Base-by-base conservation (phyloP, 331 rosid genomes). In the Rhamnella rubrinervis region DNA sequence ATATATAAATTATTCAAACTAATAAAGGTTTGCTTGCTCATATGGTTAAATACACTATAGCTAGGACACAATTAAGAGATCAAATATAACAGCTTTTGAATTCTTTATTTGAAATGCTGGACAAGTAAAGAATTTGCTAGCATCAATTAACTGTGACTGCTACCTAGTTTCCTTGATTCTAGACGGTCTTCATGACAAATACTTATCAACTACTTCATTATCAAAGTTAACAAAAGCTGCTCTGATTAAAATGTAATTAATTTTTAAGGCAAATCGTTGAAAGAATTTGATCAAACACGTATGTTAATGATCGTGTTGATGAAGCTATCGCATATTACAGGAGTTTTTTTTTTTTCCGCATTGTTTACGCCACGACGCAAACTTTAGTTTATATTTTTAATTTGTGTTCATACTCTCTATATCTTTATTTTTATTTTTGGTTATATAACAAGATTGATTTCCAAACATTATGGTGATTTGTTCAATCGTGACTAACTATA, bases 41-140 rank as follows among this genome's bases (percentile, higher is more conserved):
- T 68, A 55, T 73, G 50, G 18, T 46, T 14, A 55, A 59, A 63
- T 23, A 44, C 49, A 44, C 49, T 44, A 44, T 44, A 44, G 49
- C 13, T 7, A 40, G 47, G 47, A 40, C 9, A 44, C 14, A 44
- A 9, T 0, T 44, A 44, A 44, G 49, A 69, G 52, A 23, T 18
- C 25, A 57, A 55, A 15, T 53, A 21, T 21, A 38, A 1, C 15
- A 3, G 40, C 41, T 68, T 68, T 67, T 40, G 28, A 68, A 6
- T 72, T 71, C 76, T 68, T 79, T 85, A 53, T 68, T 58, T 79
- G 86, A 85, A 85, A 85, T 88, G 89, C 37, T 71, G 80, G 68
- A 79, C 83, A 83, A 88, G 91, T 83, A 78, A 76, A 52, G 69
- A 63, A 56, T 31, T 31, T 4, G 46, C 64, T 51, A 59, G 52